Percentiles rank a stretch among this genome's conserved stretches.
phyloP scores from a whole-genome alignment of 345 rosid genomes.

The Hirschfeldia incana region DNA sequence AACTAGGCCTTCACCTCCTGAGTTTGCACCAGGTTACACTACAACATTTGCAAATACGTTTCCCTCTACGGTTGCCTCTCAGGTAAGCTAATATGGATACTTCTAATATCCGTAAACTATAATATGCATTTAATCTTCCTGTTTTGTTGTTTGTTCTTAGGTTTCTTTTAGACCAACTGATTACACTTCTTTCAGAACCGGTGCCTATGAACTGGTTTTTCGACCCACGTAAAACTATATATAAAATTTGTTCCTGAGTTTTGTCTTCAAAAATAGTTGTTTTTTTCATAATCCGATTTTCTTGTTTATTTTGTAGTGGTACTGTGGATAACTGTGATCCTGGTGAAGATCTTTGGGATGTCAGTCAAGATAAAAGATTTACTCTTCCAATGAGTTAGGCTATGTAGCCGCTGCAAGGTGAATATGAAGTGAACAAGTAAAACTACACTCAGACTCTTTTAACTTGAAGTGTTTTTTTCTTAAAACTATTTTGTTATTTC shows the following conservation, averaged over 20 bases:
- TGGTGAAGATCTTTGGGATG: conserved; percentile 78
- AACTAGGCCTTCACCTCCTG: conserved; percentile 68
- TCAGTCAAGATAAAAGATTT: conserved; percentile 52
- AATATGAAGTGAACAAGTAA: background rate
- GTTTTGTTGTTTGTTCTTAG: conserved; percentile 38
- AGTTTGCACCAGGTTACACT: conserved; percentile 61
- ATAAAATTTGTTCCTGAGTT: background rate
- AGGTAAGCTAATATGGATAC: conserved; percentile 44
- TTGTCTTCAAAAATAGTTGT: background rate
- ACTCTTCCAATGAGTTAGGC: conserved; percentile 63
- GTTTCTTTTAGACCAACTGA: conserved; percentile 75
- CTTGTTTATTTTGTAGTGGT: conserved; percentile 46
- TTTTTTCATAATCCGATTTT: background rate
- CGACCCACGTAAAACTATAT: conserved; percentile 64
- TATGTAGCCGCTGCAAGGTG: conserved; percentile 89
- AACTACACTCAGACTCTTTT: background rate
- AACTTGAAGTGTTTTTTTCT: background rate
- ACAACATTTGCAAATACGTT: conserved; percentile 64
- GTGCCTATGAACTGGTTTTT: conserved; percentile 76
- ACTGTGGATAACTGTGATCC: conserved; percentile 69
- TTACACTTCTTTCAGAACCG: conserved; percentile 67
- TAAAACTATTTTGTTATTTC: conserved; percentile 6
- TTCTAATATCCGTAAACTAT: background rate
- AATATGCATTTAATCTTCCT: background rate
- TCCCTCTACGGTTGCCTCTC: conserved; percentile 70